A percentile compares a stretch with the other conserved stretches of the same genome.
Evolutionary conservation across 441 rosid genomes (phyloP).

Genomic region (Croton setiger): DNA sequence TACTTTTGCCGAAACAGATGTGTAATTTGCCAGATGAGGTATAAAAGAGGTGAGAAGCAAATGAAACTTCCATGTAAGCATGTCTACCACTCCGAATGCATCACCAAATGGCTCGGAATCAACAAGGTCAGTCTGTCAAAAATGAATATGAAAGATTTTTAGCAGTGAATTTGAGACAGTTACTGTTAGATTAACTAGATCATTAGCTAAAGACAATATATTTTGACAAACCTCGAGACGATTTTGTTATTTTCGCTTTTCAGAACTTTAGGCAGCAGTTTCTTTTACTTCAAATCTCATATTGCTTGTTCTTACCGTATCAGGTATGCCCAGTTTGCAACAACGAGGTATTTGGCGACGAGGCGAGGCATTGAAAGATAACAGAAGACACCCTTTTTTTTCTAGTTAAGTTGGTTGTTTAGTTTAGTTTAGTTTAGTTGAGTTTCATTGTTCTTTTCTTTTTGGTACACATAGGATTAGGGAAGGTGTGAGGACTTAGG

Average conservation of each 20-base stretch:
- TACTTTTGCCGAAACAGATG: slow-evolving; percentile 38
- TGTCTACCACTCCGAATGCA: slow-evolving; percentile 53
- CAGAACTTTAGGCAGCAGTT: neutral
- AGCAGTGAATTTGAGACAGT: no score
- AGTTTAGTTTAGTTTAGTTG: neutral
- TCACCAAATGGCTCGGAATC: slow-evolving; percentile 65
- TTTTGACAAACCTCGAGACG: no score
- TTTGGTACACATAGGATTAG: slow-evolving; percentile 27
- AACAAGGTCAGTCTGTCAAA: slow-evolving; percentile 42
- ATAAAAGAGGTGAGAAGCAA: slow-evolving; percentile 56
- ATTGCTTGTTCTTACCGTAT: slow-evolving; percentile 5
- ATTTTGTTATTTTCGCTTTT: no score
- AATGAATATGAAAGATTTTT: no score
- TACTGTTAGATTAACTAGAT: no score
- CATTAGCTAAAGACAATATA: no score
- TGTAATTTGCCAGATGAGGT: slow-evolving; percentile 76
- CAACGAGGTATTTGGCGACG: slow-evolving; percentile 51
- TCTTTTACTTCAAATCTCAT: slow-evolving; percentile 4
- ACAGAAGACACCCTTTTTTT: slow-evolving; percentile 18
- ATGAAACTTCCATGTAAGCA: slow-evolving; percentile 62
- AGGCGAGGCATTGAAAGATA: slow-evolving; percentile 31
- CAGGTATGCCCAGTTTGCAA: slow-evolving; percentile 81
- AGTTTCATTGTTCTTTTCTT: neutral
- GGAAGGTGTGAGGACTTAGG: slow-evolving; percentile 18
- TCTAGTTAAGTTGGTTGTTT: slow-evolving; percentile 14